Evolutionary conservation across 2,329 filamentous ascomycete genomes (phyloP).

Genomic region (Penicillium sp.): DNA sequence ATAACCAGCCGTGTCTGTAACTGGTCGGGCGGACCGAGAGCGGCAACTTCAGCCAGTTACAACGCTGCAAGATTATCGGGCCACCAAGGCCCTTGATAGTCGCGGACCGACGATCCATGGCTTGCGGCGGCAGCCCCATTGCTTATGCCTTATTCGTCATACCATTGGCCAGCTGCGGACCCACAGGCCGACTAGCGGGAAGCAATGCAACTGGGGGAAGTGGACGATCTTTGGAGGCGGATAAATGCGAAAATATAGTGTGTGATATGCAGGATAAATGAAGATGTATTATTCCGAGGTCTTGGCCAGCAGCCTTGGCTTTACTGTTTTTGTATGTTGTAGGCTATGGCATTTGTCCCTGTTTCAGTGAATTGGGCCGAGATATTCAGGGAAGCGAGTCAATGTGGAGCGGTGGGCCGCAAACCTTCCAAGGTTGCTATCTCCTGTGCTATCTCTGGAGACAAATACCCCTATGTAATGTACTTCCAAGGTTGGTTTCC

Average conservation of each 20-base stretch:
- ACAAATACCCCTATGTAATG: slow-evolving; percentile 17
- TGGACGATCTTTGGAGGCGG: not conserved
- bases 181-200: slow-evolving; percentile 1
- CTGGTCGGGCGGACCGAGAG: slow-evolving; percentile 12
- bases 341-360: not conserved
- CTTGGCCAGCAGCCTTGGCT: not conserved
- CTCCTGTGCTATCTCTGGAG: slow-evolving; percentile 16
- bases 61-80: not conserved
- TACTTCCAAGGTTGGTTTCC: too few species aligned
- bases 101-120: slow-evolving; percentile 10
- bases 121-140: slow-evolving; percentile 10
- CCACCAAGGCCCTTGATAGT: not conserved
- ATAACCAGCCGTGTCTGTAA: slow-evolving; percentile 13
- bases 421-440: slow-evolving; percentile 10
- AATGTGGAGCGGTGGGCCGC: slow-evolving; percentile 18
- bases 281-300: not conserved
- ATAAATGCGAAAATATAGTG: not conserved
- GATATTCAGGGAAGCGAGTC: slow-evolving; percentile 5
- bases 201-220: slow-evolving; percentile 2
- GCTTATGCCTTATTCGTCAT: not conserved
- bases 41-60: slow-evolving; percentile 16
- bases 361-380: not conserved
- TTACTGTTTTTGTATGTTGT: not conserved
- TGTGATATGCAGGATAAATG: not conserved
- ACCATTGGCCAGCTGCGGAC: not conserved